Evolutionary conservation across 2,329 filamentous ascomycete genomes (phyloP).

Genomic region (Graphilbum fragrans): DNA sequence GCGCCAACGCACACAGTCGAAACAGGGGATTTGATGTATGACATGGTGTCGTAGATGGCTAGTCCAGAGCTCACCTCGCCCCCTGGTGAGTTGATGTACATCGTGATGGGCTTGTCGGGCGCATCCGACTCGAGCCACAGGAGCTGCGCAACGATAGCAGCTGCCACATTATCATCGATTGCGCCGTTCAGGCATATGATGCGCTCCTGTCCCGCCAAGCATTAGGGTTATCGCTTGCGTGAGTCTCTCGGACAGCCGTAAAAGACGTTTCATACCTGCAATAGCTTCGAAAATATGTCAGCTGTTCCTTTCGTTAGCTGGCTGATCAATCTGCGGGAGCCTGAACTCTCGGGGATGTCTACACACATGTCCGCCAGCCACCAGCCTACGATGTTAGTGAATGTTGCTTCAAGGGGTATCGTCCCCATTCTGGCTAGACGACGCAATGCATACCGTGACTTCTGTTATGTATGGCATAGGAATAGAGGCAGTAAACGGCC

Average conservation of each 20-base stretch:
- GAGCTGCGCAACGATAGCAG: slow-evolving; percentile 89
- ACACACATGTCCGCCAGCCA: slow-evolving; percentile 67
- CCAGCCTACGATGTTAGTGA: slow-evolving; percentile 43
- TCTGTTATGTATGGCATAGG: slow-evolving; percentile 49
- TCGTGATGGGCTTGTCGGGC: slow-evolving; percentile 85
- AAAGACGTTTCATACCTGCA: slow-evolving; percentile 42
- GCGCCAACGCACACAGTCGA: slow-evolving; percentile 92
- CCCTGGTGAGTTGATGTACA: slow-evolving; percentile 96
- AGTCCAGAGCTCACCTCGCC: slow-evolving; percentile 79
- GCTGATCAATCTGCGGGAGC: slow-evolving; percentile 2
- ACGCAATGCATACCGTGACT: slow-evolving; percentile 32
- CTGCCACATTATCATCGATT: slow-evolving; percentile 81
- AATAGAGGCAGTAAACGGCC: slow-evolving; percentile 22
- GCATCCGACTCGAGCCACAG: slow-evolving; percentile 97
- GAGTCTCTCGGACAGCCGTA: not conserved
- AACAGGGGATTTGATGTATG: slow-evolving; percentile 85
- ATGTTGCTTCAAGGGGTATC: not conserved
- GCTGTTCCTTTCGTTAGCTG: slow-evolving; percentile 29
- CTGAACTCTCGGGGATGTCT: slow-evolving; percentile 10
- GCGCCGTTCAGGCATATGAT: slow-evolving; percentile 89
- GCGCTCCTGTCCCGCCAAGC: slow-evolving; percentile 49
- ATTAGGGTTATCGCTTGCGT: too few species aligned
- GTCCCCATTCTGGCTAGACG: too few species aligned
- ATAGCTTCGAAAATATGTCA: slow-evolving; percentile 70
- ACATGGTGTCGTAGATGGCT: slow-evolving; percentile 98